Base-by-base conservation (phyloP, 805 yeast species). In the Komagataella phaffii region DNA sequence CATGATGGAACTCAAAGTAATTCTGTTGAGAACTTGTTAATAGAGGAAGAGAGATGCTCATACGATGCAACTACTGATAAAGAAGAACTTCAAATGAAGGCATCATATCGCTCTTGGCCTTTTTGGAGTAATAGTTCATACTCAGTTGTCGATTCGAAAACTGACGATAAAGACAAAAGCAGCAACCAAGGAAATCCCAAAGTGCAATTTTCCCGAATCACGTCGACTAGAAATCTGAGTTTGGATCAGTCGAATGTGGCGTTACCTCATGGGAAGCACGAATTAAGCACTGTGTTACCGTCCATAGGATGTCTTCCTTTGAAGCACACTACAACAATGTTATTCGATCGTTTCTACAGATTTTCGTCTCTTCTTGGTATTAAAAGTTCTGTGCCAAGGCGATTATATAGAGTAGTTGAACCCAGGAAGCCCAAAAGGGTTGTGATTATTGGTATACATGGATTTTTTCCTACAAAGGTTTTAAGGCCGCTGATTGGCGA, bases 391-490 rank as follows among this genome's bases (percentile, higher is more conserved):
- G 24, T 24, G 43, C 53, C 54, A 10, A 49, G 24, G 44, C 52
- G 50, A 21, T 47, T 53, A 43, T 50, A 51, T 18, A 49, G 53
- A 49, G 7, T 51, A 53, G 2, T 45, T 50, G 24, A 50, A 30
- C 60, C 70, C 0, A 53, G 58, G 3, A 24, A 17, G 1, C 57
- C 77, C 52, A 76, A 77, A 53, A 79, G 81, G 55, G 86, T 86
- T 0, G 74, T 91, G 30, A 84, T 93, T 43, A 80, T 91, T 53
- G 99, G 99, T 0, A 90, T 91, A 1, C 99, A 91, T 68, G 99
- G 99, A 0, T 91, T 90, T 61, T 91, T 93, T 69, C 99, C 99
- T 0, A 85, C 88, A 1, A 79, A 77, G 55, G 81, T 88, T 74
- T 72, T 93, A 7, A 69, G 99, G 50, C 89, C 96, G 0, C 61